Conservation (phyloP, 176 grass and related monocot genomes). For the Urochloa ruziziensis region DNA sequence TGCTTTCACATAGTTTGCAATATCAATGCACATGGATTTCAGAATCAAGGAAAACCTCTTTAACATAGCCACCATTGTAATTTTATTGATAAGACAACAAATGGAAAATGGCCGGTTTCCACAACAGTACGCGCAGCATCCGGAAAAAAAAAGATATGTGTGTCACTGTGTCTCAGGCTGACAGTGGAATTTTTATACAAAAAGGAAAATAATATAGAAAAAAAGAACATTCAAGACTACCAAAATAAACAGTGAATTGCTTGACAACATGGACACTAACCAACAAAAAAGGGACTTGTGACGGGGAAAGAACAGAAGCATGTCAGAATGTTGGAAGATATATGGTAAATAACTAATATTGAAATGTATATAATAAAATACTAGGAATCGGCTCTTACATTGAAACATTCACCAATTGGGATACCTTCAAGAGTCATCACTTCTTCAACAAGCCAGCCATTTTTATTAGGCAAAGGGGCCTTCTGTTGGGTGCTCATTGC, state of each 20-base stretch:
- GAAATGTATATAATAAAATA: background rate
- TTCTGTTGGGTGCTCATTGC: conserved; percentile 87
- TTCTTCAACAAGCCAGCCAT: conserved; percentile 90
- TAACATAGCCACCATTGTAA: background rate
- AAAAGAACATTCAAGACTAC: background rate
- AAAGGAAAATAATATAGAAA: background rate
- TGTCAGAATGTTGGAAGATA: background rate
- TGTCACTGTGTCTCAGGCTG: background rate
- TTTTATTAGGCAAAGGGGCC: conserved; percentile 60
- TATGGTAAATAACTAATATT: background rate
- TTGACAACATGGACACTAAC: background rate
- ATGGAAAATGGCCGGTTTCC: conserved; percentile 7
- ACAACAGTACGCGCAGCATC: background rate
- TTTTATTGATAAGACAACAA: conserved; percentile 10
- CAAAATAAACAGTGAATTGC: conserved; percentile 4
- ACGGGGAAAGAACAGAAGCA: background rate
- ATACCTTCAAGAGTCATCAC: conserved; percentile 69
- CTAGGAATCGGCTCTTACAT: conserved; percentile 45
- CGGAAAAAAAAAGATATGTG: background rate
- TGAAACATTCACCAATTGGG: conserved; percentile 67
- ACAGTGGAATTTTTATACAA: background rate
- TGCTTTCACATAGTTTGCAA: background rate
- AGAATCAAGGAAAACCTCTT: background rate
- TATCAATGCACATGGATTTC: background rate
- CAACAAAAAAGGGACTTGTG: background rate